A percentile compares a stretch with the other conserved stretches of the same genome.
These are phyloP conservation scores for Pterocarpus santalinus DNA, from an alignment of 306 rosid species.

Conservation along the genomic window DNA sequence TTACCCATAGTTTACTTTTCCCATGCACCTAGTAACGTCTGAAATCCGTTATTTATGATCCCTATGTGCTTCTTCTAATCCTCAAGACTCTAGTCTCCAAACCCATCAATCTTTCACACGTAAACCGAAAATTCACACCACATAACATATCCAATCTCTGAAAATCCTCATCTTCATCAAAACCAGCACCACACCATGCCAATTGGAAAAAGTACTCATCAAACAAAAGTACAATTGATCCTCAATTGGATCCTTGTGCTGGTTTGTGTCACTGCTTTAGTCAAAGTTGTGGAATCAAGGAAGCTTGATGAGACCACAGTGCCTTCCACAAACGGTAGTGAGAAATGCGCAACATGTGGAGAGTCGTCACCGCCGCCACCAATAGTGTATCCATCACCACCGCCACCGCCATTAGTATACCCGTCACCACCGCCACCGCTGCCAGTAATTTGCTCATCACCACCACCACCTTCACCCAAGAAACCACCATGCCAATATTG, in stretches of 20 bases:
- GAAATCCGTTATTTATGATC: constrained; percentile 21
- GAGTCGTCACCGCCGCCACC: constrained; percentile 47
- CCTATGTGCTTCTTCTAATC: not conserved
- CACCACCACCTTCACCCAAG: constrained; percentile 58
- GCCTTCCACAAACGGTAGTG: constrained; percentile 17
- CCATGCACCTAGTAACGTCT: constrained; percentile 60
- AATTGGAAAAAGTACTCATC: constrained; percentile 19
- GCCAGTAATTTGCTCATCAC: constrained; percentile 17
- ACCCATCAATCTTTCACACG: not conserved
- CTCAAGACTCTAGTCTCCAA: not conserved
- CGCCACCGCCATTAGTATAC: not conserved
- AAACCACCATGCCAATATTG: constrained; percentile 45
- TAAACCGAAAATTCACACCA: not conserved
- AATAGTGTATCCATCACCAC: constrained; percentile 34
- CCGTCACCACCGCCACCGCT: constrained; percentile 39
- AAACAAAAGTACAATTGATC: constrained; percentile 31
- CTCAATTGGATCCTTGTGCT: constrained; percentile 48
- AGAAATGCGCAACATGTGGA: constrained; percentile 51
- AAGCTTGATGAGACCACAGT: constrained; percentile 57
- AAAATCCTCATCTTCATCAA: not conserved
- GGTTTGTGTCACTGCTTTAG: constrained; percentile 32
- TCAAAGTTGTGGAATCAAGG: constrained; percentile 50
- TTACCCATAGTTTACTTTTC: constrained; percentile 43
- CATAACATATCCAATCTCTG: not conserved
- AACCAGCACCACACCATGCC: not conserved